Conservation (phyloP, 495 filamentous ascomycete species). For the Cudoniella acicularis region DNA sequence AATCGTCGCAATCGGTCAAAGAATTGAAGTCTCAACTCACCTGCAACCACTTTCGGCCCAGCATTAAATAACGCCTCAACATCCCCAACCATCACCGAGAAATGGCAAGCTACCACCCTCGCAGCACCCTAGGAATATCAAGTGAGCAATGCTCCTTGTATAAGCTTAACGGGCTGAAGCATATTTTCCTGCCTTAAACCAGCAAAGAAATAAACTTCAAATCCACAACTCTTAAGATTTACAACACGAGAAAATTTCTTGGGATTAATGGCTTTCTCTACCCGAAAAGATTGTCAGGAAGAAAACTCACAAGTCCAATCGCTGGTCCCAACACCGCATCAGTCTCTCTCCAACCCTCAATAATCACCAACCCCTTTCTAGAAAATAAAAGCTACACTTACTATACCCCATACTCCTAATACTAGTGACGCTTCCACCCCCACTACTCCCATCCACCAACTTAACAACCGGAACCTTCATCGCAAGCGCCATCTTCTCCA, state of each 20-base stretch:
- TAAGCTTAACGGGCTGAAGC: no score
- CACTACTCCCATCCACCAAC: slow-evolving; percentile 58
- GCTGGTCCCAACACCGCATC: slow-evolving; percentile 60
- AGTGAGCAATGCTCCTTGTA: no score
- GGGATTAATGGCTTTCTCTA: neutral
- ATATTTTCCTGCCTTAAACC: no score
- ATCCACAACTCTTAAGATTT: no score
- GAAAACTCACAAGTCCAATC: slow-evolving; percentile 43
- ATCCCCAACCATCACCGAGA: slow-evolving; percentile 63
- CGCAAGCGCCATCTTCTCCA: slow-evolving; percentile 50
- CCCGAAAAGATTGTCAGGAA: neutral
- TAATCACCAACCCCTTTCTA: no score
- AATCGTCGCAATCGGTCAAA: slow-evolving; percentile 23
- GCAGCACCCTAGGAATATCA: slow-evolving; percentile 41
- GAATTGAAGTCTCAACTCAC: slow-evolving; percentile 44
- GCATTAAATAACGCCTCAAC: slow-evolving; percentile 60
- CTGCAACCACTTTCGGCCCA: slow-evolving; percentile 58
- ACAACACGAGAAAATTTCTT: no score
- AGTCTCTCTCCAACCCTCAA: no score
- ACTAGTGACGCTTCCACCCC: slow-evolving; percentile 58
- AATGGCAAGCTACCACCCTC: slow-evolving; percentile 56
- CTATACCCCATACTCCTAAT: slow-evolving; percentile 46
- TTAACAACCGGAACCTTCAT: slow-evolving; percentile 56
- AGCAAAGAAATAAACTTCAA: no score
- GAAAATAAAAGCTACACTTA: neutral